Base-by-base conservation (phyloP, 179 eudicot genomes). In the Spergularia azorica region DNA sequence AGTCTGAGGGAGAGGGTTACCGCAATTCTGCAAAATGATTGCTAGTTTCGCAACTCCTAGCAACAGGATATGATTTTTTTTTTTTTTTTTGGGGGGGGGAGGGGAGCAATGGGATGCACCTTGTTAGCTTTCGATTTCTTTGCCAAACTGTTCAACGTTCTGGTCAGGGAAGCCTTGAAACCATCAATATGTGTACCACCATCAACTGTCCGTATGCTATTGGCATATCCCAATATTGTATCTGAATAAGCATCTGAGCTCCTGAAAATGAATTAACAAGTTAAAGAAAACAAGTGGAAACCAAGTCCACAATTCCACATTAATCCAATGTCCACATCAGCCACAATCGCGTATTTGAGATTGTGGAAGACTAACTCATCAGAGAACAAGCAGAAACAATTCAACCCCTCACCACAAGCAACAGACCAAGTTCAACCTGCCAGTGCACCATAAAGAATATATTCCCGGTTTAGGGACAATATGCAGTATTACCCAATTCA, bases 141-240 rank as follows among this genome's bases (percentile, higher is more conserved):
- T 48, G 85, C 95, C 26, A 95, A 87, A 79, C 82, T 93, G 86
- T 95, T 93, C 41, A 93, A 80, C 48, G 97, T 91, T 85, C 95
- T 88, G 52, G 97, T 93, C 78, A 95, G 73, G 39, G 97, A 89
- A 56, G 90, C 90, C 88, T 95, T 95, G 70, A 95, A 76, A 67
- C 97, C 99, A 76, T 93, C 99, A 70, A 95, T 91, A 85, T 95
- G 97, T 39, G 99, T 91, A 78, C 99, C 99, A 51, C 99, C 99
- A 83, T 95, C 97, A 76, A 91, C 75, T 6, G 97, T 95, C n/a
- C 99, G 93, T 78, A 95, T 95, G 88, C 99, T 93, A 78, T 95
- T 95, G 72, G 95, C 97, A 86, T 95, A 95, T 52, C 99, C 97
- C 84, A 93, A 83, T 69, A 93, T 80, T 43, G 95, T 93, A 76